Conservation (phyloP, 805 yeast genomes). For the Saturnispora bothae region DNA sequence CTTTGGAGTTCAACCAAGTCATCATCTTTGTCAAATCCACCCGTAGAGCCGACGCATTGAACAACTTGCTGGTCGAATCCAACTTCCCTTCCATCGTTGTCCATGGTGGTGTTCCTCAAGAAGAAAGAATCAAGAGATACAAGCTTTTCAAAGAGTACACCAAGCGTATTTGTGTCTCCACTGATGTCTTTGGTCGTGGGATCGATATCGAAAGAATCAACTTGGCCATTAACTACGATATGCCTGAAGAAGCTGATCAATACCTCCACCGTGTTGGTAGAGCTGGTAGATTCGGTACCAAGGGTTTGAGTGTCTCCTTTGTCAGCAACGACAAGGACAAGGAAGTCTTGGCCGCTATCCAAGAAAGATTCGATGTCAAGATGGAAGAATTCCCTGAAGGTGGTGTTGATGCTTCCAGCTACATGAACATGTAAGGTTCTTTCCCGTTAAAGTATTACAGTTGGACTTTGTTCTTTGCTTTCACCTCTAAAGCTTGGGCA, state of each 20-base stretch:
- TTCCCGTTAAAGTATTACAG: no score
- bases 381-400: conserved; percentile 93
- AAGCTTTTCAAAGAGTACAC: conserved; percentile 94
- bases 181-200: conserved; percentile 99
- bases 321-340: conserved; percentile 81
- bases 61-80: conserved; percentile 78
- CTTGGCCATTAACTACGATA: conserved; percentile 93
- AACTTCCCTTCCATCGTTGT: conserved; percentile 97
- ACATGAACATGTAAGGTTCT: conserved; percentile 83
- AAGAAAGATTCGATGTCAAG: conserved; percentile 94
- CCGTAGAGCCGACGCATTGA: conserved; percentile 83
- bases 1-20: conserved; percentile 95
- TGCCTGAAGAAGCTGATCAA: conserved; percentile 95
- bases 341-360: conserved; percentile 83
- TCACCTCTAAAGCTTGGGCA: no score
- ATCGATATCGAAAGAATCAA: conserved; percentile 98
- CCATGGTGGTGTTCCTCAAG: conserved; percentile 92
- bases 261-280: conserved; percentile 98
- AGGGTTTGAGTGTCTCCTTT: conserved; percentile 91
- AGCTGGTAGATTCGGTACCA: conserved; percentile 99
- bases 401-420: conserved; percentile 95
- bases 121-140: conserved; percentile 95
- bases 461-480: no score
- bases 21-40: conserved; percentile 91
- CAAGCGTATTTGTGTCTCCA: conserved; percentile 96